Evolutionary conservation across 768 basidiomycete genomes (phyloP), one percentile per base, ranked within the genome.

Genomic region (Phanerochaete carnosa): DNA sequence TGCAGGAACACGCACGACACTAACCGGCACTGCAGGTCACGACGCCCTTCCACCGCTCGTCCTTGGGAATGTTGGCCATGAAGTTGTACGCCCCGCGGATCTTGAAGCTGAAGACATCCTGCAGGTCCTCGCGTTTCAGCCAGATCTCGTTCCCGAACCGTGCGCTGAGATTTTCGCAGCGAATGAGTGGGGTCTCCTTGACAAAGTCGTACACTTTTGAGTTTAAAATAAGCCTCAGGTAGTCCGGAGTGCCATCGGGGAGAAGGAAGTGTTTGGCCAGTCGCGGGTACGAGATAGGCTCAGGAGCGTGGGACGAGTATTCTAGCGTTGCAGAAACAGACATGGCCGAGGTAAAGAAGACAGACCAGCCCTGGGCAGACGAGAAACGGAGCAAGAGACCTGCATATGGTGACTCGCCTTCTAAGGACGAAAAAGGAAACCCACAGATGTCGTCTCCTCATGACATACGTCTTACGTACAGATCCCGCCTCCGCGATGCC

Each of bases 41-140:
- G 66, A 99, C 97, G 60, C 97, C 97, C 74, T 95, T 95, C 92
- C 95, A 95, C 60, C 94, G 81, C 70, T 98, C 96, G 58, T 95
- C 93, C 32, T 90, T 88, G 8, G 79, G 79, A 35, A 99, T 78
- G 73, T 83, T 83, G 23, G 93, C 93, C 96, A 99, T 99, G 68
- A 97, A 92, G 74, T 99, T 99, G 78, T 97, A 99, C 32, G 97
- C 97, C 25, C 97, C 97, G 4, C 97, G 82, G 50, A 98, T 95
- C 72, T 99, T 99, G 86, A 99, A 99, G 72, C 93, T 95, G 73
- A 99, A 99, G 22, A 99, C 97, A 69, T 94, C 89, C 49, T 98
- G 96, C 2, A 97, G 81, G 69, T 99, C 97, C 74, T 99, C 97
- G 26, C 97, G 86, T 76, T 99, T 99, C 60, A 99, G 83, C 86